Evolutionary conservation across 257 asterid species (phyloP), one percentile per base, ranked within the genome.

Genomic region (Ophiorrhiza pumila): DNA sequence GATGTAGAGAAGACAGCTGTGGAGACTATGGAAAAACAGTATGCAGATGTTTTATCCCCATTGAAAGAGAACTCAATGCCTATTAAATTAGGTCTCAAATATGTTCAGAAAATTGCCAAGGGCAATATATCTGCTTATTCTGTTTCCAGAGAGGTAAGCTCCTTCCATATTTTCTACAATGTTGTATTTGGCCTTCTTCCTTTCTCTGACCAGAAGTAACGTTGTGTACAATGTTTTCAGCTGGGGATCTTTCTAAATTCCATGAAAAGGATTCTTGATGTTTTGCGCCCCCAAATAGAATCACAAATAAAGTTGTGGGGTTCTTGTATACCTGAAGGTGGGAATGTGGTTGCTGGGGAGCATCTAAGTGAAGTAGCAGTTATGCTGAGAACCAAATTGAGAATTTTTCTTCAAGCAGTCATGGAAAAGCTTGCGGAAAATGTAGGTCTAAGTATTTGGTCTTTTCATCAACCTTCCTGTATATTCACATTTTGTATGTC

Each of bases 1-100:
- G 99, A 91, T 81, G 91, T 94, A 25, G 99, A 94, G 86, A 94
- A 88, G 85, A 88, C 95, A 0, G 87, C 86, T 37, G 80, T 91
- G 53, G 99, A 91, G 68, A 83, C 96, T 82, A 76, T 94, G 88
- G 99, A 94, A 83, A 91, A 84, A 75, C 93, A 88, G 68, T 90
- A 86, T 52, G 88, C 93, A 6, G 99, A 91, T 74, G 89, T 90
- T 42, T 78, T 94, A 62, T 85, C 91, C 60, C 96, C 97, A 17
- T 69, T 94, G 87, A 94, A 86, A 76, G 99, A 94, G 81, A 88
- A 75, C 74, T 76, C 91, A 14, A 83, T 86, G 84, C 92, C 98
- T 1, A 77, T 93, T 80, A 93, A 91, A 79, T 77, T 93, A 41
- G 98, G 98, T 23, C 85, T 91, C 58, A 94, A 90, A 77, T 91